Evolutionary conservation across 306 rosid species (phyloP).

Genomic region (Prunus salicina): DNA sequence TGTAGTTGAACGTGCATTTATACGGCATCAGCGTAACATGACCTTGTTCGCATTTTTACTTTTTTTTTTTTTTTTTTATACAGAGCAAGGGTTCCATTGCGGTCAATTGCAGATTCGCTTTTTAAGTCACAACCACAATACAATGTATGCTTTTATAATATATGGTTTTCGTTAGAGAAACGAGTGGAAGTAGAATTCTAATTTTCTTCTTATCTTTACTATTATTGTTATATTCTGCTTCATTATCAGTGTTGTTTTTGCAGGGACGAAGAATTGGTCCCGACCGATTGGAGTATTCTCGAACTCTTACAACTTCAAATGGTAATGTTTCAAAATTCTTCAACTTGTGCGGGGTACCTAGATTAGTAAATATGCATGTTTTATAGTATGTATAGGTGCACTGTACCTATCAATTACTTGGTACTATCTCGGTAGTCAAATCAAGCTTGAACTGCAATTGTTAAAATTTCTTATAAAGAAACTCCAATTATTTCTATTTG

Average conservation of each 20-base stretch:
- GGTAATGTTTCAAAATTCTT: constrained; percentile 15
- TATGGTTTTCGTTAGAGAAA: neutral
- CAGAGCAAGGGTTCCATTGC: constrained; percentile 41
- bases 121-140: constrained; percentile 36
- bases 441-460: neutral
- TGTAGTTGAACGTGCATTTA: neutral
- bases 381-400: neutral
- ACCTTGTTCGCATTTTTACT: neutral
- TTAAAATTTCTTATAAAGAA: too few relatives aligned
- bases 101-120: constrained; percentile 25
- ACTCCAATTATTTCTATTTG: neutral
- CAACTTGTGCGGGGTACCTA: too few relatives aligned
- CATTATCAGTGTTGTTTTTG: neutral
- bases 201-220: neutral
- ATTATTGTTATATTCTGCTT: neutral
- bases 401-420: neutral
- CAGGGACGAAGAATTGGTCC: constrained; percentile 25
- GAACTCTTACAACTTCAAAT: constrained; percentile 7
- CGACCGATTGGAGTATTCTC: constrained; percentile 8
- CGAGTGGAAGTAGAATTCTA: too few relatives aligned
- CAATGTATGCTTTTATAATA: constrained; percentile 20
- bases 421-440: neutral
- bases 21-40: neutral
- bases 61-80: too few relatives aligned
- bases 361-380: too few relatives aligned